A percentile compares a stretch with the other conserved stretches of the same genome.
Conservation (phyloP, 2,329 filamentous ascomycete species). For the Neonectria sp. region DNA sequence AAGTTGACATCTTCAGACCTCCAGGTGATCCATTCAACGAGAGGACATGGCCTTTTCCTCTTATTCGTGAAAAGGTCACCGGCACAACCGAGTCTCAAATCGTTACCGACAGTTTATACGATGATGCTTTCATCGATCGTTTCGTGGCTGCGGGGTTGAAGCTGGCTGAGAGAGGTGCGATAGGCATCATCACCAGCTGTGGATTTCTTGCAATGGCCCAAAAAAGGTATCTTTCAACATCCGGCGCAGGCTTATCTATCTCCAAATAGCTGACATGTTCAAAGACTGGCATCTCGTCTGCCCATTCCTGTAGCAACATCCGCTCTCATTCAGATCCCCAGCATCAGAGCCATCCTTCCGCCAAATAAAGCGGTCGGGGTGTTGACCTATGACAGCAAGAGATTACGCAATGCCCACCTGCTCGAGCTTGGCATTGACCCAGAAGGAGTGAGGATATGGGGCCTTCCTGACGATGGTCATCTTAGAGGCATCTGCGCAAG, state of each 20-base stretch:
- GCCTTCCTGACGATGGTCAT: slow-evolving; percentile 40
- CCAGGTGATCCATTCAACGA: slow-evolving; percentile 55
- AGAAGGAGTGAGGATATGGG: slow-evolving; percentile 40
- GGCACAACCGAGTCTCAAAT: slow-evolving; percentile 49
- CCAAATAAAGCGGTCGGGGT: slow-evolving; percentile 47
- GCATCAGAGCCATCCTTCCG: slow-evolving; percentile 47
- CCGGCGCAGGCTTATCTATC: too few species aligned
- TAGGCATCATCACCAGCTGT: slow-evolving; percentile 58
- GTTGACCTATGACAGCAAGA: slow-evolving; percentile 50
- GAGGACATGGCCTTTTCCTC: slow-evolving; percentile 54
- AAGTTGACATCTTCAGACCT: slow-evolving; percentile 52
- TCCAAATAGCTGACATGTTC: neutral
- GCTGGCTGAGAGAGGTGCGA: slow-evolving; percentile 51
- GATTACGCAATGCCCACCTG: slow-evolving; percentile 43
- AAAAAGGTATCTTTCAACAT: slow-evolving; percentile 41
- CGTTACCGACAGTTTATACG: slow-evolving; percentile 50
- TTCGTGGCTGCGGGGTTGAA: slow-evolving; percentile 53
- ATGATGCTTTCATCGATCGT: slow-evolving; percentile 51
- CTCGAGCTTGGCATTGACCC: slow-evolving; percentile 41
- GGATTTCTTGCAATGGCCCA: slow-evolving; percentile 57
- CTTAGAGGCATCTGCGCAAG: slow-evolving; percentile 38
- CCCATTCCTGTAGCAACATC: slow-evolving; percentile 56
- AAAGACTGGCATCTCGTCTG: slow-evolving; percentile 49
- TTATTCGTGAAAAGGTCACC: slow-evolving; percentile 52
- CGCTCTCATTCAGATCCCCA: slow-evolving; percentile 53